Evolutionary conservation across 805 yeast species (phyloP), one percentile per base, ranked within the genome.

Genomic region (Lipomyces kockii): DNA sequence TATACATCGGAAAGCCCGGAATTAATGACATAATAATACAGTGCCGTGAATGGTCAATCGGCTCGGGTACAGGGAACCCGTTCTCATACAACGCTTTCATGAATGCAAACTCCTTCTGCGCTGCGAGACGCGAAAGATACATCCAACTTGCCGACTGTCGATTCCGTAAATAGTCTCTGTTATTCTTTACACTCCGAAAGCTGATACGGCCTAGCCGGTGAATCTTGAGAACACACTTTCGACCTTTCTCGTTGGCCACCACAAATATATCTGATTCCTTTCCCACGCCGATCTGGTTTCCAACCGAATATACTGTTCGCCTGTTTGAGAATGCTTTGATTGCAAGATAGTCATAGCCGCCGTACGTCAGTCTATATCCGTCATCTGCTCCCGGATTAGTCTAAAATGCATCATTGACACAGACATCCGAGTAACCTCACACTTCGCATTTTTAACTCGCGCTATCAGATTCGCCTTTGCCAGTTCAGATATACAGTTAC

Each of bases 241-340:
- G 74, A 0, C 94, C 95, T 25, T 84, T 76, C 12, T 83, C 80
- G 74, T 89, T 93, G 65, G 89, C 87, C 0, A 90, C 93, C 12
- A 93, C 84, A 78, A 89, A 92, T 74, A 95, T 93, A 80, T 95
- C 99, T 2, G 98, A 92, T 79, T 95, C 99, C 76, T 95, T 95
- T 74, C 99, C 99, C 61, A 95, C 97, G 67, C 98, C 99, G 73
- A 94, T 92, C 9, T 89, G 90, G 58, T 88, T 83, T 20, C 97
- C 98, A 17, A 94, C 85, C 1, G 94, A 89, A 74, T 88, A 88
- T 9, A 95, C 76, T 0, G 91, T 83, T 54, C 88, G 86, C 72
- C 92, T 83, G 74, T 88, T 89, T 70, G 90, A 82, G 87, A 95
- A 86, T 8, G 97, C 84, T 78, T 89, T 92, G 71, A 95, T 82